Conservation (phyloP, 805 yeast genomes). For the Kluyveromyces lactis region DNA sequence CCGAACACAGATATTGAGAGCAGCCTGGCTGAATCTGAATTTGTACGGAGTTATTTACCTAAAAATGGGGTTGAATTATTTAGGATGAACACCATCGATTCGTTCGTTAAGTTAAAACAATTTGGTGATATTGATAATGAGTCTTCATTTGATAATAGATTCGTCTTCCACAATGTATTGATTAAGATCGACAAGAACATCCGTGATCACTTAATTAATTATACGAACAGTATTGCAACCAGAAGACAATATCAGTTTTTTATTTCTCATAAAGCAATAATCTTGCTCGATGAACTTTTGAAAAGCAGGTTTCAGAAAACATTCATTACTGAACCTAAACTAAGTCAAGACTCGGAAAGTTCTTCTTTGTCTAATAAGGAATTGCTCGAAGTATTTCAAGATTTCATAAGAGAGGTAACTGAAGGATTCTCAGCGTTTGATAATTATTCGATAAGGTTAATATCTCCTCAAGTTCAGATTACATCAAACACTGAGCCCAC, state of each 20-base stretch:
- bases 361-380: slow-evolving; percentile 22
- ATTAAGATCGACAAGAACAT: slow-evolving; percentile 46
- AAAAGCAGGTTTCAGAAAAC: slow-evolving; percentile 17
- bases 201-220: slow-evolving; percentile 42
- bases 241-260: slow-evolving; percentile 36
- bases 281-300: slow-evolving; percentile 36
- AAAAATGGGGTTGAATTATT: background rate
- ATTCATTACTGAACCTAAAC: slow-evolving; percentile 13
- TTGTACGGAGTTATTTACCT: background rate
- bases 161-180: slow-evolving; percentile 47
- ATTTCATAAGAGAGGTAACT: slow-evolving; percentile 35
- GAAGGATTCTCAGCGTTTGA: slow-evolving; percentile 37
- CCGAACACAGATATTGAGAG: slow-evolving; percentile 14
- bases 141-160: slow-evolving; percentile 45
- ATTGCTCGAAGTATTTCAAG: slow-evolving; percentile 38
- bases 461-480: slow-evolving; percentile 57
- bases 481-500: slow-evolving; percentile 38
- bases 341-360: background rate
- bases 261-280: slow-evolving; percentile 42
- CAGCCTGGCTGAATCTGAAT: slow-evolving; percentile 7
- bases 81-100: slow-evolving; percentile 17
- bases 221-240: slow-evolving; percentile 37
- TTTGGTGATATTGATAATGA: slow-evolving; percentile 20
- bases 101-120: slow-evolving; percentile 25
- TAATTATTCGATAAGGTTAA: slow-evolving; percentile 44